Conservation (phyloP, 2,329 filamentous ascomycete genomes). For the Whalleya microplaca region DNA sequence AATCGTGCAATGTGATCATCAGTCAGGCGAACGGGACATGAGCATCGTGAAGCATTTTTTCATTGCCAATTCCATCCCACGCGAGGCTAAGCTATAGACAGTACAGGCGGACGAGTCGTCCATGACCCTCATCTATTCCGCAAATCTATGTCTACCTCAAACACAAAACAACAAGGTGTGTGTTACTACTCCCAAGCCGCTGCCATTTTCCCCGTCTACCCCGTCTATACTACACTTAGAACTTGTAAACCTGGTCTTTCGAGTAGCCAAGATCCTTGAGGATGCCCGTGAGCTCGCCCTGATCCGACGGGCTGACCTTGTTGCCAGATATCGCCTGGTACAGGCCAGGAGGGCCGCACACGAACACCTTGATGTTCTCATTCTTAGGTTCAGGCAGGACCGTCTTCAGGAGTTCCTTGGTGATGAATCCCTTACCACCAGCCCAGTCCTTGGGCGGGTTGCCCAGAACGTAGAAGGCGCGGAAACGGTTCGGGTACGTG, state of each 20-base stretch:
- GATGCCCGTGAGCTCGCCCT: conserved; percentile 83
- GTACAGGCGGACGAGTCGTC: conserved; percentile 4
- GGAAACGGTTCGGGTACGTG: conserved; percentile 92
- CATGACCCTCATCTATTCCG: conserved; percentile 8
- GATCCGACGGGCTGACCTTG: conserved; percentile 92
- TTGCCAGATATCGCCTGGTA: conserved; percentile 90
- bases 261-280: conserved; percentile 83
- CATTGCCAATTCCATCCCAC: background rate
- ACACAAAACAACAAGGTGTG: conserved; percentile 1
- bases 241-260: conserved; percentile 96
- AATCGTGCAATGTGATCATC: background rate
- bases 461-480: conserved; percentile 91
- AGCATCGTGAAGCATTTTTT: conserved; percentile 4
- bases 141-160: conserved; percentile 12
- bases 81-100: conserved; percentile 9
- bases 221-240: conserved; percentile 51
- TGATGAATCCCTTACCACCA: conserved; percentile 79
- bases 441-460: conserved; percentile 79
- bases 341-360: conserved; percentile 89
- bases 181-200: background rate
- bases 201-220: conserved; percentile 1
- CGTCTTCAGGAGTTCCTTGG: conserved; percentile 91
- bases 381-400: conserved; percentile 91
- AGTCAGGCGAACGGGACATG: background rate
- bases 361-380: conserved; percentile 93